phyloP scores from a whole-genome alignment of 306 rosid species.

The Quercus wislizeni region DNA sequence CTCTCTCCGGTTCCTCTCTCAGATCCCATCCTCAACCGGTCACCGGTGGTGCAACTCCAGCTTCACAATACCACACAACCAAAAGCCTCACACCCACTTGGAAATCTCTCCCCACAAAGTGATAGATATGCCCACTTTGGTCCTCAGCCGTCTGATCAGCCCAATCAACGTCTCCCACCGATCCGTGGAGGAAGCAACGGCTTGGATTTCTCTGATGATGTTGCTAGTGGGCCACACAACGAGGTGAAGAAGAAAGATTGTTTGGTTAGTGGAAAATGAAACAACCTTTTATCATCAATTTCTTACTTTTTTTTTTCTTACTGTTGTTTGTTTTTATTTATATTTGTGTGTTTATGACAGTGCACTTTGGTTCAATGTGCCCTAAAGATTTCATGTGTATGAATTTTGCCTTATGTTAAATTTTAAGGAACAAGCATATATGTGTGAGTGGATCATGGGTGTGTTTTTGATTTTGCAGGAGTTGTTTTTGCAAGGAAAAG shows the following conservation, averaged over 20 bases:
- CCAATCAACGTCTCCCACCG: conserved; percentile 29
- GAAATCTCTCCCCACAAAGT: background rate
- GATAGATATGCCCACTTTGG: conserved; percentile 15
- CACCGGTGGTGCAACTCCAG: conserved; percentile 67
- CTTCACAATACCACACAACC: conserved; percentile 15
- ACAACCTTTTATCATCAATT: background rate
- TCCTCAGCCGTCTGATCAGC: conserved; percentile 50
- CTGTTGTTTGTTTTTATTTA: conserved; percentile 1
- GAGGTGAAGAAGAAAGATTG: conserved; percentile 20
- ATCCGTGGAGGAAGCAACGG: conserved; percentile 33
- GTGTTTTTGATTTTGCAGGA: conserved; percentile 32
- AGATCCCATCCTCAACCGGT: conserved; percentile 75
- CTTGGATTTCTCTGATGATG: conserved; percentile 25
- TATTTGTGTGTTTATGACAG: conserved; percentile 15
- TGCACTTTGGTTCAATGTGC: conserved; percentile 52
- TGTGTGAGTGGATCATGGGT: conserved; percentile 16
- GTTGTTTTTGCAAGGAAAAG: conserved; percentile 19
- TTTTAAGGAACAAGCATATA: conserved; percentile 4
- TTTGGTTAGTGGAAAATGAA: conserved; percentile 50
- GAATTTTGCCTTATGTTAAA: background rate
- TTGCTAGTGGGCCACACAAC: conserved; percentile 26
- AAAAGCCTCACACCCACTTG: conserved; percentile 22
- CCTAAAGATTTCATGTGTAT: conserved; percentile 11
- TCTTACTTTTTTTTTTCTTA: conserved; percentile 17
- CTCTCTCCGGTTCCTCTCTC: conserved; percentile 50